Evolutionary conservation across 2,329 filamentous ascomycete species (phyloP), one percentile per base, ranked within the genome.

Genomic region (Cytospora leucostoma): DNA sequence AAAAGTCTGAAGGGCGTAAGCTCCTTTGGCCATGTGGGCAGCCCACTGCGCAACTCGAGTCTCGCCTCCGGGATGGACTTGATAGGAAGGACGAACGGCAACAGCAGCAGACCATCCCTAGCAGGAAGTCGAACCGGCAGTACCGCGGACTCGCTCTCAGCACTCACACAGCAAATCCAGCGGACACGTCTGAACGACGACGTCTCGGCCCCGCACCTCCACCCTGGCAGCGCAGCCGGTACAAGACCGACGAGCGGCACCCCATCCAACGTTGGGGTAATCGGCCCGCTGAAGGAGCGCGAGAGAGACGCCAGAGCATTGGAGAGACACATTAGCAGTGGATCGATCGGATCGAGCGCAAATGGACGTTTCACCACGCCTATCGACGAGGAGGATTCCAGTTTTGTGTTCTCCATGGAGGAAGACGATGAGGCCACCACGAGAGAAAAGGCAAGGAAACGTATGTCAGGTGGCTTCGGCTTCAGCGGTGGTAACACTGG

Each of bases 321-420:
- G 59, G 85, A 88, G 69, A 80, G 85, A 55, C 85, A 87, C 71
- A 78, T 86, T 40, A 88, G 84, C 68, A 85, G 80, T 62, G 81
- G 81, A 35, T 87, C 84, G 67, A 81, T 86, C 68, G 79, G 82
- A 68, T 84, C 83, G 55, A 80, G 75, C 21, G 84, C 80, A 47
- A 65, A 65, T 21, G 84, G 83, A 21, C 78, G 86, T 17, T 87
- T 87, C 71, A 85, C 85, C 1, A 88, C 84, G 0, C 85, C 85
- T 3, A 88, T 88, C 66, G 85, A 88, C 64, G 86, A 88, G 70
- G 86, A 88, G 68, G 84, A 88, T 61, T 79, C 83, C 4, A 82
- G 84, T 33, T 87, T 88, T 67, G 83, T 88, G 15, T 88, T 88
- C 71, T 84, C 78, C 70, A 88, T 88, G 85, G 86, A 88, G 68